These are phyloP conservation scores for Globisporangium spiculum DNA, from an alignment of 352 stramenopile genomes.

Conservation along the genomic window DNA sequence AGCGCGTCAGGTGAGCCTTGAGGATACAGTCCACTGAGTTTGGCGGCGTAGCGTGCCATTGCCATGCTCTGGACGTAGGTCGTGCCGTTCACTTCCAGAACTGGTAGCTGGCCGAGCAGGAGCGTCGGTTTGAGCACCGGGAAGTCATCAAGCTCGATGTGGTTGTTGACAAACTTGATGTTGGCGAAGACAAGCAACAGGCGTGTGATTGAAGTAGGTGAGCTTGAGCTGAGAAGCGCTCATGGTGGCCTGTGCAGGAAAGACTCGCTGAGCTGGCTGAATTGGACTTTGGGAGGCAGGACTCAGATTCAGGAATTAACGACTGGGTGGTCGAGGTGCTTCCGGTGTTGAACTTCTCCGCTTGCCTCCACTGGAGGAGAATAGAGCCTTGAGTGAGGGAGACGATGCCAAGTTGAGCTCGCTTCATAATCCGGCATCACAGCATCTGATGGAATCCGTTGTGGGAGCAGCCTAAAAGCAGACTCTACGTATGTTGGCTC, in stretches of 20 bases:
- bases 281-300: no score
- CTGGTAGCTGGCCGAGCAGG: slow-evolving; percentile 46
- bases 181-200: slow-evolving; percentile 46
- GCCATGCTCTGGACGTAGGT: slow-evolving; percentile 59
- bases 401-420: no score
- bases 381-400: no score
- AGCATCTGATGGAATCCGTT: no score
- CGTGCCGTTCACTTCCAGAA: slow-evolving; percentile 44
- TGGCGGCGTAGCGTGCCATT: slow-evolving; percentile 52
- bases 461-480: no score
- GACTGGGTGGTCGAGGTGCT: no score
- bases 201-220: slow-evolving; percentile 73
- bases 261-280: no score
- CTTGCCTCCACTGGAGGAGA: no score
- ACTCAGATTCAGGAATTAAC: no score
- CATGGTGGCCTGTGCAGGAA: neutral
- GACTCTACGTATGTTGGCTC: no score
- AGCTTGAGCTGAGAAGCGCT: slow-evolving; percentile 41
- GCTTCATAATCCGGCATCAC: no score
- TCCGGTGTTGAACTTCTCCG: no score
- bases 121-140: slow-evolving; percentile 45
- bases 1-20: slow-evolving; percentile 45
- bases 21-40: slow-evolving; percentile 58
- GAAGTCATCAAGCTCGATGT: slow-evolving; percentile 41
- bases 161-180: slow-evolving; percentile 65